Conservation (phyloP, 2,329 filamentous ascomycete species). For the Neodidymelliopsis sp. region DNA sequence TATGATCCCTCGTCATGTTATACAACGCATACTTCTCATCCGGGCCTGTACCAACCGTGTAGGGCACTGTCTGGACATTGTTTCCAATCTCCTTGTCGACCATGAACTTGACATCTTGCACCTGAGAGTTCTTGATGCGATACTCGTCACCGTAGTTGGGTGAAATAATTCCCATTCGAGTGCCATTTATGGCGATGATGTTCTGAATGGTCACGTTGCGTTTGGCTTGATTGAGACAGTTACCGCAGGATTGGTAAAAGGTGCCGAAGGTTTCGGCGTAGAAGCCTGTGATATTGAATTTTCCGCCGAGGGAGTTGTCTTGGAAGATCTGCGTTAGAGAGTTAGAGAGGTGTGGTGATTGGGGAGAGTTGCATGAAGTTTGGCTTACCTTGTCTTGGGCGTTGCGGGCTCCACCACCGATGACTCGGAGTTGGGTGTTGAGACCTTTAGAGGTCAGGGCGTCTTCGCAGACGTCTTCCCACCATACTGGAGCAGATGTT, state of each 20-base stretch:
- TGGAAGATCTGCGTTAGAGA: no score
- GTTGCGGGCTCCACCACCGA: conserved; percentile 36
- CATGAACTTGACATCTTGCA: conserved; percentile 27
- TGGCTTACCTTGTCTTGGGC: conserved; percentile 37
- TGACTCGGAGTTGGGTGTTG: conserved; percentile 37
- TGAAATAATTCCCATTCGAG: conserved; percentile 38
- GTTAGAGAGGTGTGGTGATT: no score
- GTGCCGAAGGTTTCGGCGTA: conserved; percentile 37
- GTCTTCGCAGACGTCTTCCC: conserved; percentile 39
- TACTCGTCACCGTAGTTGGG: conserved; percentile 38
- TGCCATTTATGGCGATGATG: conserved; percentile 33
- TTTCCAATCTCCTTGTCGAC: conserved; percentile 39
- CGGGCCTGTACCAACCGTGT: conserved; percentile 34
- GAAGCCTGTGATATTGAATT: conserved; percentile 35
- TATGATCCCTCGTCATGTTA: conserved; percentile 32
- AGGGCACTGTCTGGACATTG: conserved; percentile 37
- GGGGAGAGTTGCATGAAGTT: no score
- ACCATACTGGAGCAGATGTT: conserved; percentile 28
- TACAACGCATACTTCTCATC: conserved; percentile 39
- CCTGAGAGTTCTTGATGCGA: conserved; percentile 33
- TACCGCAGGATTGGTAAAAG: conserved; percentile 36
- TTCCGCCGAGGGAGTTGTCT: conserved; percentile 30
- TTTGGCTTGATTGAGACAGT: conserved; percentile 38
- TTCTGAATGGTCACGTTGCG: conserved; percentile 38
- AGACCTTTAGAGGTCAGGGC: conserved; percentile 34